Conservation (phyloP, 2,329 filamentous ascomycete species). For the Xylariaceae sp. region DNA sequence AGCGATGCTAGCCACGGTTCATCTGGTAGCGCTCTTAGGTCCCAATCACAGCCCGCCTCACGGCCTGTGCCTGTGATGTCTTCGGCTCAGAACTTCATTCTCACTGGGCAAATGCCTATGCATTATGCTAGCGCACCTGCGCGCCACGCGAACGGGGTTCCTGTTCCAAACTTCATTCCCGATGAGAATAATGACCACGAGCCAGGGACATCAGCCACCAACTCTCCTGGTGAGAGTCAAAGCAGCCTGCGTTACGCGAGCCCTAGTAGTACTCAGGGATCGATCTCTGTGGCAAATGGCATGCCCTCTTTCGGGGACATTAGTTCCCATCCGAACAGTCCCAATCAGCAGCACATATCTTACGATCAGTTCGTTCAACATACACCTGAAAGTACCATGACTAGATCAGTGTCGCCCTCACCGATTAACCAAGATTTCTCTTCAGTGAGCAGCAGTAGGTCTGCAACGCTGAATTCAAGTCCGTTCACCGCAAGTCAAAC, state of each 20-base stretch:
- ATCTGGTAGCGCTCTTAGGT: slow-evolving; percentile 57
- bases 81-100: slow-evolving; percentile 29
- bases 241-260: slow-evolving; percentile 39
- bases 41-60: slow-evolving; percentile 65
- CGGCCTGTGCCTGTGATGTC: slow-evolving; percentile 38
- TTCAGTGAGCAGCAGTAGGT: slow-evolving; percentile 29
- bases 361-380: slow-evolving; percentile 54
- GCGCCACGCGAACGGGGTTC: slow-evolving; percentile 47
- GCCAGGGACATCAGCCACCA: slow-evolving; percentile 40
- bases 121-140: slow-evolving; percentile 36
- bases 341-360: slow-evolving; percentile 47
- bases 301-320: slow-evolving; percentile 49
- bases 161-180: slow-evolving; percentile 55
- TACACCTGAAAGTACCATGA: slow-evolving; percentile 54
- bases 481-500: slow-evolving; percentile 39
- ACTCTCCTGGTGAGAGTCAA: slow-evolving; percentile 49
- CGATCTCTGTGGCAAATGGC: slow-evolving; percentile 35
- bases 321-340: slow-evolving; percentile 34
- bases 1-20: slow-evolving; percentile 47
- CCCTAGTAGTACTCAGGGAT: slow-evolving; percentile 25
- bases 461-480: slow-evolving; percentile 39
- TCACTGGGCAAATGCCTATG: slow-evolving; percentile 35
- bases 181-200: slow-evolving; percentile 50
- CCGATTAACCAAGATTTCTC: slow-evolving; percentile 48
- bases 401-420: slow-evolving; percentile 55